Base-by-base conservation (phyloP, 2,329 filamentous ascomycete genomes). In the Furcasterigmium furcatum region DNA sequence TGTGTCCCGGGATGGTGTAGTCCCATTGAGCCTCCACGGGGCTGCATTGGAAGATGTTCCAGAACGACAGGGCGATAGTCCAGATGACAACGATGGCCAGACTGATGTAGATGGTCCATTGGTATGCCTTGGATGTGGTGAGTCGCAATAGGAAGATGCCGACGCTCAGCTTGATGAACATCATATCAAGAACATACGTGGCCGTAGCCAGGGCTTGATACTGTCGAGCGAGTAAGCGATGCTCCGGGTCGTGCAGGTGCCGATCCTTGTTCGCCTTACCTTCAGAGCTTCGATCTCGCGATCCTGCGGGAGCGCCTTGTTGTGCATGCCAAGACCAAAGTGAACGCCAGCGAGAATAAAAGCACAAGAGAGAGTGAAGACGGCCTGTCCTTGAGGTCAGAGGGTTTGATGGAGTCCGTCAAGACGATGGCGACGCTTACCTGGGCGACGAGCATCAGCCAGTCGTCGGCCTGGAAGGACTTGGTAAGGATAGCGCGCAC, bases 111-210 rank as follows among this genome's bases (percentile, higher is more conserved):
- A 80, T 66, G 29, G 71, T 72, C 55, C 68, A 76, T 19, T 64
- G 71, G 55, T 79, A 80, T 18, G 68, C 56, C 39, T 62, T 69
- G 35, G 68, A 61, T 4, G 67, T 65, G 2, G 74, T 70, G 14
- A 79, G 61, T 6, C 73, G 67, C 16, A 80, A 58, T 9, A 79
- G 66, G 48, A 78, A 77, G 47, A 79, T 61, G 27, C 70, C 72
- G 41, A 80, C 78, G 59, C 76, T 76, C 42, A 79, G 59, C 59
- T 80, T 80, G 59, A 78, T 71, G 48, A 80, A 71, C 67, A 78
- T 72, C 75, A 80, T 80, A 49, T 76, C 67, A 9, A 71, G 50
- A 38, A 79, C 61, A 45, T 79, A 79, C 3, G 70, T 70, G 7
- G 68, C 71, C 1, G 74, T 74, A 10, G 73, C 72, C 24, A 79